phyloP scores from a whole-genome alignment of 768 basidiomycete species.

The Pleurotus tuoliensis region DNA sequence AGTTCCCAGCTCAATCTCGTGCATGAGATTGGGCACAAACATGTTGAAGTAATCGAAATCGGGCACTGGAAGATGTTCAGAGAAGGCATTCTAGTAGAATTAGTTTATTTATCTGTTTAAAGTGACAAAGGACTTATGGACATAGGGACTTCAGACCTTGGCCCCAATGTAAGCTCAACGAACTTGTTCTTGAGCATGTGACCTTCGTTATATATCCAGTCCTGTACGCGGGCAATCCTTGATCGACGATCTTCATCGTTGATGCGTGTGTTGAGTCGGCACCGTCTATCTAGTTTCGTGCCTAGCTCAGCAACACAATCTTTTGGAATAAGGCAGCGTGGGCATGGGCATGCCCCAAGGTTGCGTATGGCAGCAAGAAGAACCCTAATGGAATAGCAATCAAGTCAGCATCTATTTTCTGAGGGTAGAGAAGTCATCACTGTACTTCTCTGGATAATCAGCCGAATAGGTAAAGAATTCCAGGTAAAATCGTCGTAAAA shows the following conservation, averaged over 20 bases:
- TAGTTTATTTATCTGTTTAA: no score
- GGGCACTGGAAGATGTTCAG: constrained; percentile 24
- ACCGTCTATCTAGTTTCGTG: no score
- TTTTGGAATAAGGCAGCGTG: constrained; percentile 1
- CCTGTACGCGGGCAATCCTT: background rate
- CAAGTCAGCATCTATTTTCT: no score
- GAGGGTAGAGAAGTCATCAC: no score
- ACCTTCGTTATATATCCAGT: background rate
- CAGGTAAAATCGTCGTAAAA: constrained; percentile 14
- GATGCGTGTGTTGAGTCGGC: background rate
- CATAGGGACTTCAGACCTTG: constrained; percentile 2
- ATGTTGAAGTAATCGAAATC: constrained; percentile 34
- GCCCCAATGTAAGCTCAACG: background rate
- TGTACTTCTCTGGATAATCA: constrained; percentile 22
- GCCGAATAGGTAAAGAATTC: constrained; percentile 21
- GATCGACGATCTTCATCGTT: background rate
- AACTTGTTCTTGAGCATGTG: background rate
- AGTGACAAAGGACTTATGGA: background rate
- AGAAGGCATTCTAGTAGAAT: constrained; percentile 22
- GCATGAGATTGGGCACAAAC: constrained; percentile 36
- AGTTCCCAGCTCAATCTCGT: constrained; percentile 7
- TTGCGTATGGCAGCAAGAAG: constrained; percentile 4
- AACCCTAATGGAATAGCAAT: no score
- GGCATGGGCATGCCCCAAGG: constrained; percentile 6
- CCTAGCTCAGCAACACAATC: background rate